Evolutionary conservation across 371 early-diverging fungal genomes (phyloP).

Genomic region (Furculomyces boomerangus): DNA sequence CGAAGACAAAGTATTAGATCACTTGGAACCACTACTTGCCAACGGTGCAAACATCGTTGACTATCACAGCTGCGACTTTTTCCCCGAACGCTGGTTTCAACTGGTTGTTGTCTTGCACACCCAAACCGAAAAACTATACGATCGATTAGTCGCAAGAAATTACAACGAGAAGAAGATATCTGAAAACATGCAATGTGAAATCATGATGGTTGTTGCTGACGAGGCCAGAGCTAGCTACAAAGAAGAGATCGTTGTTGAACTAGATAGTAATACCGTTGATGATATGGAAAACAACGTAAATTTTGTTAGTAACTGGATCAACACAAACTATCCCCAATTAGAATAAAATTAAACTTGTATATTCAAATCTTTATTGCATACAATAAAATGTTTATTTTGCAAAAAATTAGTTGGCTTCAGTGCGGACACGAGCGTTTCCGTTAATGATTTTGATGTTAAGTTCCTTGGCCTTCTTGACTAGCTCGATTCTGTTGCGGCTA

Average conservation of each 20-base stretch:
- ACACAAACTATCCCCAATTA: conserved; percentile 1
- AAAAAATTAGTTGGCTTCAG: conserved; percentile 47
- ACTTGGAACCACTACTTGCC: conserved; percentile 59
- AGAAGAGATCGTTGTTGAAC: conserved; percentile 59
- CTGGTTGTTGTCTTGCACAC: conserved; percentile 81
- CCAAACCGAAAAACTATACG: conserved; percentile 59
- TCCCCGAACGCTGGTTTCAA: conserved; percentile 95
- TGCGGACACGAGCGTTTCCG: conserved; percentile 87
- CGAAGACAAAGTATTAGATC: conserved; percentile 81
- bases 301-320: conserved; percentile 12
- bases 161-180: conserved; percentile 78
- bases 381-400: conserved; percentile 4
- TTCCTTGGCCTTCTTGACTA: conserved; percentile 95
- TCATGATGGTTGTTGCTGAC: conserved; percentile 91
- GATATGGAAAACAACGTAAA: conserved; percentile 83
- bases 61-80: conserved; percentile 83
- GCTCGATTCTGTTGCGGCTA: conserved; percentile 91
- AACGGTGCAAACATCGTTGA: conserved; percentile 79
- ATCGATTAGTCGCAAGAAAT: conserved; percentile 65
- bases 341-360: not conserved
- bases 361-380: conserved; percentile 1
- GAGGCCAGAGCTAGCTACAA: conserved; percentile 75
- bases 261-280: conserved; percentile 57
- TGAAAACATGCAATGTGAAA: conserved; percentile 96
- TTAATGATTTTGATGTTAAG: conserved; percentile 96